A percentile compares a stretch with the other conserved stretches of the same genome.
Evolutionary conservation across 371 early-diverging fungal species (phyloP).

Genomic region (Circinella umbellata): DNA sequence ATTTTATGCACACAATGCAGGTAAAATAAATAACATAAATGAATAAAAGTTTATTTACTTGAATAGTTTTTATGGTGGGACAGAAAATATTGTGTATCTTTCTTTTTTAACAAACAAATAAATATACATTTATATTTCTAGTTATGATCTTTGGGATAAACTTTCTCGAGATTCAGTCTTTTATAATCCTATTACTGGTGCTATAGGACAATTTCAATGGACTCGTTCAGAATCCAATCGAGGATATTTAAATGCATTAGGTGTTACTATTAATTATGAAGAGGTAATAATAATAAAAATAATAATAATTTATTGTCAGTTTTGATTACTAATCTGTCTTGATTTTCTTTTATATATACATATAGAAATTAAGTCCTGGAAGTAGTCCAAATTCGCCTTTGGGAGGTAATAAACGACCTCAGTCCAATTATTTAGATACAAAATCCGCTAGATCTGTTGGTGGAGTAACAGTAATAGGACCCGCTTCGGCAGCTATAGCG

Average conservation of each 20-base stretch:
- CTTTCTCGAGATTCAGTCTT: conserved; percentile 56
- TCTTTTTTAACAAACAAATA: not conserved
- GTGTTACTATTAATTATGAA: conserved; percentile 48
- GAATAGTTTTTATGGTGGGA: not conserved
- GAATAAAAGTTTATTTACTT: not conserved
- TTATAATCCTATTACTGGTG: conserved; percentile 54
- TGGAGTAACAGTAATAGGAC: not conserved
- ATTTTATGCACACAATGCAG: conserved; percentile 35
- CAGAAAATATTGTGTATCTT: too few relatives aligned
- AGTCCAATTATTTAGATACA: conserved; percentile 24
- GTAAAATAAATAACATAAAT: conserved; percentile 14
- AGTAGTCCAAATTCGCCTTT: conserved; percentile 9
- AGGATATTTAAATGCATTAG: conserved; percentile 49
- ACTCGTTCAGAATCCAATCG: conserved; percentile 56
- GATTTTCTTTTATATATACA: too few relatives aligned
- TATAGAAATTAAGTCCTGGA: conserved; percentile 14
- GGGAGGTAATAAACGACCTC: conserved; percentile 21
- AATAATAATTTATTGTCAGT: too few relatives aligned
- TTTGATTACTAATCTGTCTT: too few relatives aligned
- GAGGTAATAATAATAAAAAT: conserved; percentile 16
- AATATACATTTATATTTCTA: conserved; percentile 3
- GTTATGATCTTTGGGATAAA: conserved; percentile 51
- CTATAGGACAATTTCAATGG: conserved; percentile 58
- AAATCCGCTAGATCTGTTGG: conserved; percentile 11
- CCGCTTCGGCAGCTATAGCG: not conserved